Evolutionary conservation across 106 monocot species (phyloP).

Genomic region (Phalaenopsis aphrodite): DNA sequence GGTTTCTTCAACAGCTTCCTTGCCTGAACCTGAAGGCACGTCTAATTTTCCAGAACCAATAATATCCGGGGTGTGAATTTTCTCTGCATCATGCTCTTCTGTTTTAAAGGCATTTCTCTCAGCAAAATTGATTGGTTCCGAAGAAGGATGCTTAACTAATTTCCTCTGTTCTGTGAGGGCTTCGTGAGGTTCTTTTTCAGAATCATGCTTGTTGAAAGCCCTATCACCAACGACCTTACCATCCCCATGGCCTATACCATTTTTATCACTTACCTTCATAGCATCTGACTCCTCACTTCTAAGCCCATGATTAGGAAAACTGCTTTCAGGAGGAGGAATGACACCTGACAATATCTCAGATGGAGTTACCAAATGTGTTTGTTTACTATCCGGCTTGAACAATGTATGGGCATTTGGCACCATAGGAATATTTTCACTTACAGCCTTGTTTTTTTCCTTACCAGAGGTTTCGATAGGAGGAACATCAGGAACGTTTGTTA

Average conservation of each 20-base stretch:
- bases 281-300: constrained; percentile 24
- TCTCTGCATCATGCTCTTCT: constrained; percentile 25
- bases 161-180: constrained; percentile 19
- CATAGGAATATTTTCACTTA: constrained; percentile 24
- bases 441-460: constrained; percentile 32
- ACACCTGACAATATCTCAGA: constrained; percentile 67
- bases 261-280: constrained; percentile 23
- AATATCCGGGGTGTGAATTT: constrained; percentile 17
- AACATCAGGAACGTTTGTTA: constrained; percentile 19
- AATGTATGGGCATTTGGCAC: constrained; percentile 29
- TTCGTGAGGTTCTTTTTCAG: constrained; percentile 34
- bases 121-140: constrained; percentile 17
- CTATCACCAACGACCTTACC: constrained; percentile 43
- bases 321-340: constrained; percentile 37
- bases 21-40: constrained; percentile 12
- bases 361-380: constrained; percentile 80
- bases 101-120: neutral
- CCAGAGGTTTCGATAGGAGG: constrained; percentile 21
- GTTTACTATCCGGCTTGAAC: constrained; percentile 28
- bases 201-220: constrained; percentile 13
- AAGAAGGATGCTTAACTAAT: constrained; percentile 3
- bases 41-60: constrained; percentile 19
- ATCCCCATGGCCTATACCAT: constrained; percentile 24
- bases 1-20: constrained; percentile 31
- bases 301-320: constrained; percentile 11